Evolutionary conservation across 371 early-diverging fungal species (phyloP).

Genomic region (Funneliformis caledonium): DNA sequence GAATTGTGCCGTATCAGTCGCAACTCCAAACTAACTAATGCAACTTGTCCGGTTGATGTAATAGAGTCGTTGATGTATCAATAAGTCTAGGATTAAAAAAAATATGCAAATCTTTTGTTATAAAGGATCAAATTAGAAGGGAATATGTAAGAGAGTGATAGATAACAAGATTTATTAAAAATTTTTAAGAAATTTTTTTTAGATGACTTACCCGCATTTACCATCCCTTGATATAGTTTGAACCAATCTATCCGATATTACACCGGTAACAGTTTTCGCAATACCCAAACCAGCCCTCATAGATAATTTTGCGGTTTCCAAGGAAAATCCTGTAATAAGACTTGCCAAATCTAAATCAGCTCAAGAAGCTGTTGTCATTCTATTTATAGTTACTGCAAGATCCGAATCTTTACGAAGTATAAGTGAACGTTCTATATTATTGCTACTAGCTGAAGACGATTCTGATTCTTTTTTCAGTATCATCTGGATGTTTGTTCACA

Average conservation of each 20-base stretch:
- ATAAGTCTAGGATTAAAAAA: slow-evolving; percentile 35
- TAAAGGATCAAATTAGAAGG: neutral
- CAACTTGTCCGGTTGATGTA: slow-evolving; percentile 39
- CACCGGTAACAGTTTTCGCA: slow-evolving; percentile 29
- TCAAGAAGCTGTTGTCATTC: slow-evolving; percentile 13
- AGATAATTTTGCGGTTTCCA: slow-evolving; percentile 23
- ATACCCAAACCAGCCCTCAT: slow-evolving; percentile 16
- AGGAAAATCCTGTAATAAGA: slow-evolving; percentile 11
- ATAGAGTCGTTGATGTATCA: slow-evolving; percentile 27
- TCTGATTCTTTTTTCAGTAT: too few species aligned
- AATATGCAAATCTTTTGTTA: slow-evolving; percentile 1
- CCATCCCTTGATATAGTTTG: slow-evolving; percentile 8
- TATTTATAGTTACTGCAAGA: slow-evolving; percentile 22
- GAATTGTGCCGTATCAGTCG: slow-evolving; percentile 31
- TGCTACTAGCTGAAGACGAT: neutral
- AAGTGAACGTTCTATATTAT: neutral
- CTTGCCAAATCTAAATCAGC: slow-evolving; percentile 26
- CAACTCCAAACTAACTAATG: slow-evolving; percentile 29
- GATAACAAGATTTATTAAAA: neutral
- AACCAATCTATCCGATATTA: slow-evolving; percentile 9
- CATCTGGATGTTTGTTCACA: too few species aligned
- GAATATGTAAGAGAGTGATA: neutral
- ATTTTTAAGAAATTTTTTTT: too few species aligned
- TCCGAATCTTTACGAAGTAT: slow-evolving; percentile 20
- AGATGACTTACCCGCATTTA: neutral